These are phyloP conservation scores for Phytophthora rubi DNA, from an alignment of 352 stramenopile genomes.

Conservation along the genomic window DNA sequence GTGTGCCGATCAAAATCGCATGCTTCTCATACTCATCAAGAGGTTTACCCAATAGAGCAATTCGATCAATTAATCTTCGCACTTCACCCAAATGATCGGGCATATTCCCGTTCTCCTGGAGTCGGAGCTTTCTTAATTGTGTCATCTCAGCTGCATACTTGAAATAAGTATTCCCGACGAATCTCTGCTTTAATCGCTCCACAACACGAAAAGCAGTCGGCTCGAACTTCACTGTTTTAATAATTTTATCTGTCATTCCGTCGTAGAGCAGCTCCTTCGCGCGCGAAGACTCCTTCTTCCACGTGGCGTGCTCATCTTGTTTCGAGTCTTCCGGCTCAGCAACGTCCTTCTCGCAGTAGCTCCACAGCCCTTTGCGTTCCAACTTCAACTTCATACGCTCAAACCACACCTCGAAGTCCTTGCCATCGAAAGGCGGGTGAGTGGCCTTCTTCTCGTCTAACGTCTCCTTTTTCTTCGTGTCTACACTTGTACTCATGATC, in stretches of 20 bases:
- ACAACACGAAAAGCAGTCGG: constrained; percentile 3
- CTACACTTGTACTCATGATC: neutral
- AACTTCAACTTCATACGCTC: constrained; percentile 13
- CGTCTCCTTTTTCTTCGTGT: constrained; percentile 3
- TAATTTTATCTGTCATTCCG: constrained; percentile 16
- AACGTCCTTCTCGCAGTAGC: constrained; percentile 13
- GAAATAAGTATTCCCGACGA: constrained; percentile 16
- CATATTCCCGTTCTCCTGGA: constrained; percentile 3
- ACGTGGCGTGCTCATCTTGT: neutral
- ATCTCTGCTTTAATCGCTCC: constrained; percentile 17
- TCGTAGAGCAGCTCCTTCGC: constrained; percentile 18
- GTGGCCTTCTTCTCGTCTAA: constrained; percentile 1
- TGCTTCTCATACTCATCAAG: constrained; percentile 22
- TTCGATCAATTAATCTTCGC: constrained; percentile 11
- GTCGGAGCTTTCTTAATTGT: constrained; percentile 12
- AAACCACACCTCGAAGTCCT: constrained; percentile 18
- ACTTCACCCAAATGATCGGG: constrained; percentile 23
- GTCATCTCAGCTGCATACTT: constrained; percentile 18
- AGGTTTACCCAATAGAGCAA: constrained; percentile 8
- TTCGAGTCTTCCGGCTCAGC: constrained; percentile 3
- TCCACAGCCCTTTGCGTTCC: constrained; percentile 8
- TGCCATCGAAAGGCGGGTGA: constrained; percentile 11
- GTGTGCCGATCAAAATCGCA: constrained; percentile 20
- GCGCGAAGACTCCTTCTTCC: neutral
- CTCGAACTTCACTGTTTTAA: constrained; percentile 24